Conservation (phyloP, 1,139 yeast species). For the Suhomyces atakaporum region DNA sequence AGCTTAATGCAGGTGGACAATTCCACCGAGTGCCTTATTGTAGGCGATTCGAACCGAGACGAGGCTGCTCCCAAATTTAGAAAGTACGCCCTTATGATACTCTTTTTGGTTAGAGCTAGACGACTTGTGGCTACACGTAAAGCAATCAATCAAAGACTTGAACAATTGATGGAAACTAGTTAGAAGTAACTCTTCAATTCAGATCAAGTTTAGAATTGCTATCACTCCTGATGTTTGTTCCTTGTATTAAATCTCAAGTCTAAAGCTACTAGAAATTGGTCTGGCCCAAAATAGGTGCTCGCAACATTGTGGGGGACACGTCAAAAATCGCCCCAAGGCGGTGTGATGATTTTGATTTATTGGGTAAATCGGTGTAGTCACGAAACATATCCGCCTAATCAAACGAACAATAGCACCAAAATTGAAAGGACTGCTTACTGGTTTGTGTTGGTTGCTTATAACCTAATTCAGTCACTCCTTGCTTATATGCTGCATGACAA, state of each 20-base stretch:
- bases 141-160: constrained; percentile 1
- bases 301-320: neutral
- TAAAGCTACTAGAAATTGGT: neutral
- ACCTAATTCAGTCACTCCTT: constrained; percentile 2
- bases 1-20: constrained; percentile 2
- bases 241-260: no score
- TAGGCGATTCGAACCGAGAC: neutral
- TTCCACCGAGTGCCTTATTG: constrained; percentile 3
- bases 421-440: no score
- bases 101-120: constrained; percentile 2
- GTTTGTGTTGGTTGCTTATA: no score
- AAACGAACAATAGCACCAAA: no score
- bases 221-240: no score
- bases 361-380: no score
- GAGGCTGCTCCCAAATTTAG: neutral
- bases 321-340: constrained; percentile 2
- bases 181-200: no score
- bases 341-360: no score
- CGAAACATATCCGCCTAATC: neutral
- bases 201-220: no score
- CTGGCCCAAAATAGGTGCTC: constrained; percentile 3
- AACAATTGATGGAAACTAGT: neutral
- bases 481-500: constrained; percentile 1
- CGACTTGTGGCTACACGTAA: neutral
- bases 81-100: constrained; percentile 3